Percentiles rank a stretch among this genome's conserved stretches.
phyloP scores from a whole-genome alignment of 2,329 filamentous ascomycete genomes.

The Pseudocercospora fijiensis region DNA sequence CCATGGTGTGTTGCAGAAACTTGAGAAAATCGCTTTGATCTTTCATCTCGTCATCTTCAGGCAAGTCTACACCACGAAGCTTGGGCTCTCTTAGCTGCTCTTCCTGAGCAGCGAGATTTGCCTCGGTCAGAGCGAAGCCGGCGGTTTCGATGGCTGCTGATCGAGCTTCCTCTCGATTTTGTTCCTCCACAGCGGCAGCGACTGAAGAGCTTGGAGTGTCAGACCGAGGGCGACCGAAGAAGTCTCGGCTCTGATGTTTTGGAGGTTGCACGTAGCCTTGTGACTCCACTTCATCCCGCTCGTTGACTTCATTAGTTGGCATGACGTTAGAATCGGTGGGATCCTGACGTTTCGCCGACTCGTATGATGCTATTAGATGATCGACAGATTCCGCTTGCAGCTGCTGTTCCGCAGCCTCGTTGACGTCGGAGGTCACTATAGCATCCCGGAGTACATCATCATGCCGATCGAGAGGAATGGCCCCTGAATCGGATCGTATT shows the following conservation, averaged over 20 bases:
- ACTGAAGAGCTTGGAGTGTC: slow-evolving; percentile 3
- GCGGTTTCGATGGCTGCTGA: slow-evolving; percentile 5
- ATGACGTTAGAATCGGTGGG: not conserved
- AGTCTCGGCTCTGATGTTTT: not conserved
- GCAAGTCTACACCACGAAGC: slow-evolving; percentile 33
- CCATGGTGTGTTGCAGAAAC: slow-evolving; percentile 27
- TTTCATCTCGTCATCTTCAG: slow-evolving; percentile 33
- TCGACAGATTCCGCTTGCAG: slow-evolving; percentile 18
- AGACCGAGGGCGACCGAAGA: slow-evolving; percentile 4
- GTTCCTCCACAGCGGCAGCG: not conserved
- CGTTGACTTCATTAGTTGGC: slow-evolving; percentile 6
- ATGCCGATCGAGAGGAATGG: not conserved
- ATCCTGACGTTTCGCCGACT: not conserved
- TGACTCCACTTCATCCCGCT: not conserved
- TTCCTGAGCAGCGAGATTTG: slow-evolving; percentile 38
- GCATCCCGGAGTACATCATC: slow-evolving; percentile 1
- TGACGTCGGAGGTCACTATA: slow-evolving; percentile 27
- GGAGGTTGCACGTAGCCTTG: not conserved
- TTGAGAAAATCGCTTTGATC: slow-evolving; percentile 32
- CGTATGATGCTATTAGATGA: not conserved
- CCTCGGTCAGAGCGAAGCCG: slow-evolving; percentile 32
- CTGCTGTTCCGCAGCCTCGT: slow-evolving; percentile 28
- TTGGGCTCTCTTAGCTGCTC: slow-evolving; percentile 25
- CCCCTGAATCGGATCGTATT: not conserved
- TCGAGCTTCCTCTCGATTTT: slow-evolving; percentile 4